Evolutionary conservation across 768 basidiomycete species (phyloP).

Genomic region (Termitomyces sp.): DNA sequence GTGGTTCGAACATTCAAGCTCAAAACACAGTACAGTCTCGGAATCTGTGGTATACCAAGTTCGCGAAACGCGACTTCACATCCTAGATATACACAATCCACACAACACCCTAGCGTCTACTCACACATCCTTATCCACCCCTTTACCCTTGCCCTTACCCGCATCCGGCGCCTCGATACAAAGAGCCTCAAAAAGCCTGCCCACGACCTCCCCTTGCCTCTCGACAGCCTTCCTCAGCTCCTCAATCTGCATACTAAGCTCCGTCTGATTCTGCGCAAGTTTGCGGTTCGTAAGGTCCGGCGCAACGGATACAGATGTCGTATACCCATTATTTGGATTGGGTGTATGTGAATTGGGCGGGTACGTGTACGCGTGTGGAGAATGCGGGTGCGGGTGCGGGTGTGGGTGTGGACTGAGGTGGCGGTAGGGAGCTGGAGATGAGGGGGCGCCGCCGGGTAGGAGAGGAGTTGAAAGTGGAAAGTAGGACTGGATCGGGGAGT

Average conservation of each 20-base stretch:
- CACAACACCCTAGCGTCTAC: too few relatives aligned
- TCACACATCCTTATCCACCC: too few relatives aligned
- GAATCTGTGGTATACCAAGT: too few relatives aligned
- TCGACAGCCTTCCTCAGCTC: constrained; percentile 54
- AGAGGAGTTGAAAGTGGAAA: constrained; percentile 7
- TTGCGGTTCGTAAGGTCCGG: constrained; percentile 52
- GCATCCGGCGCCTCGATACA: too few relatives aligned
- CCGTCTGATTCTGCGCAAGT: constrained; percentile 60
- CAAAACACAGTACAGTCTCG: too few relatives aligned
- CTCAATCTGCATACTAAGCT: constrained; percentile 58
- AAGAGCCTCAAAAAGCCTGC: constrained; percentile 22
- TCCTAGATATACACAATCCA: too few relatives aligned
- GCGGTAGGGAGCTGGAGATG: not conserved
- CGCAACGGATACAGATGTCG: not conserved
- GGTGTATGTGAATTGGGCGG: not conserved
- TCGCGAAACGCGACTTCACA: too few relatives aligned
- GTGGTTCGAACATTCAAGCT: too few relatives aligned
- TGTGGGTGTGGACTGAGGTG: not conserved
- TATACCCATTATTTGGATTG: not conserved
- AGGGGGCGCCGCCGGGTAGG: not conserved
- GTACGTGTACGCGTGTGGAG: not conserved
- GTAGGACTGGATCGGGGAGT: constrained; percentile 7
- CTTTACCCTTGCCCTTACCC: too few relatives aligned
- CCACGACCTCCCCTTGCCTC: constrained; percentile 49
- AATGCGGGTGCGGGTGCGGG: not conserved